Conservation (phyloP, 2,329 filamentous ascomycete genomes). For the Aspergillus novofumigatus region DNA sequence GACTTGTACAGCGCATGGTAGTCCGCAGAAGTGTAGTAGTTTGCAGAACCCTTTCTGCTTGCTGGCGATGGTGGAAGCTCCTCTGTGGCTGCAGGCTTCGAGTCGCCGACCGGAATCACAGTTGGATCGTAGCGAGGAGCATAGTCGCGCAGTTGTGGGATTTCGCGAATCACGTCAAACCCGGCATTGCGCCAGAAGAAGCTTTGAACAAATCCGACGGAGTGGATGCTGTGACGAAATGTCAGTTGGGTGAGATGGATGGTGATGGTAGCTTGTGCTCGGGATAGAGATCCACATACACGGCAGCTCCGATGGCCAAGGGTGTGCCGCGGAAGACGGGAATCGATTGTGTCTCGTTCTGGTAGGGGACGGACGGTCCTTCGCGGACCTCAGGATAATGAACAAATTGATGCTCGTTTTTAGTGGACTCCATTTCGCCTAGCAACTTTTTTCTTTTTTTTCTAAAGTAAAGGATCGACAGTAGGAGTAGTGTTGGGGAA, state of each 20-base stretch:
- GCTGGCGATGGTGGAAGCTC: slow-evolving; percentile 28
- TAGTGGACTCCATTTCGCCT: slow-evolving; percentile 18
- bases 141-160: slow-evolving; percentile 52
- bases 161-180: slow-evolving; percentile 55
- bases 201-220: slow-evolving; percentile 58
- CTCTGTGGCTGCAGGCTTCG: slow-evolving; percentile 12
- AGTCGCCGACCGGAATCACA: slow-evolving; percentile 45
- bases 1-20: slow-evolving; percentile 72
- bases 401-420: slow-evolving; percentile 20
- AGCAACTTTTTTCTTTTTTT: neutral
- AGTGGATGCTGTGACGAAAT: slow-evolving; percentile 47
- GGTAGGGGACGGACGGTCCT: slow-evolving; percentile 42
- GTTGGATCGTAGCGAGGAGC: slow-evolving; percentile 54
- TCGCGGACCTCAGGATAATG: slow-evolving; percentile 37
- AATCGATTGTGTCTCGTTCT: slow-evolving; percentile 56
- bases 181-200: slow-evolving; percentile 69
- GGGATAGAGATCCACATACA: slow-evolving; percentile 47
- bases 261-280: neutral
- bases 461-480: neutral
- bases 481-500: too few species aligned
- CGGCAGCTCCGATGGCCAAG: slow-evolving; percentile 57
- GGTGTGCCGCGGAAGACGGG: slow-evolving; percentile 65
- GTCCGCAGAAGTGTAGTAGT: slow-evolving; percentile 68
- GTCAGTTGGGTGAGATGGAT: slow-evolving; percentile 2
- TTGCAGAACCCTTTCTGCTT: slow-evolving; percentile 31